Base-by-base conservation (phyloP, 108 stramenopile species). In the Fistulifera solaris region DNA sequence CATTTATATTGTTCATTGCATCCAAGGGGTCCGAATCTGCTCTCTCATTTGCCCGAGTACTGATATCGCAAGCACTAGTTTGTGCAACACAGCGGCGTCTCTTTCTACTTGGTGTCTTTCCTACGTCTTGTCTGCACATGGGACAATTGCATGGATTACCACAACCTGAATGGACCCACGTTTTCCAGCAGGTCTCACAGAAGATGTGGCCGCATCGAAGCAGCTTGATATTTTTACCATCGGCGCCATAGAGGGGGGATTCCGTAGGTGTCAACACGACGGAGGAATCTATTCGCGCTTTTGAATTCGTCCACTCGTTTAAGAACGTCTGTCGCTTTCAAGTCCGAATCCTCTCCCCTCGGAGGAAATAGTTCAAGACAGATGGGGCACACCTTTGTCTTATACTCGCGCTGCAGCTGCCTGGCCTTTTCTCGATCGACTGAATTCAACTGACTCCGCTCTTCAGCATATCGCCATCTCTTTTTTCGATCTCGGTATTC, bases 141-240 rank as follows among this genome's bases (percentile, higher is more conserved):
- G 89, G 89, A 56, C 89, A 91, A 25, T 77, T 70, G 64, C 69
- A 78, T 18, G 81, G 81, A 68, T 91, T 86, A 12, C 85, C 85
- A 28, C 77, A 63, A 27, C 89, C 85, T 19, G 76, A 78, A 54
- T 80, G 74, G 0, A 83, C 76, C 85, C 85, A 91, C 22, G 50
- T 57, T 58, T 65, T 80, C 89, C 89, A 93, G 59, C 92, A 93
- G 3, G 80, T 72, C 28, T 81, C 71, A 55, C 87, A 86, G 69
- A 93, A 93, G 18, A 88, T 77, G 55, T 93, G 92, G 5, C 92
- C 92, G 59, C 92, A 93, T 43, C 87, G 85, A 27, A 93, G 58
- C 35, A 87, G 47, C 53, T 87, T 89, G 1, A 89, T 73, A 26
- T 73, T 80, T 45, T 65, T 52, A 1, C 75, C 65, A 63, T 93